Conservation (phyloP, 2,329 filamentous ascomycete genomes). For the Diaporthe citriasiana region DNA sequence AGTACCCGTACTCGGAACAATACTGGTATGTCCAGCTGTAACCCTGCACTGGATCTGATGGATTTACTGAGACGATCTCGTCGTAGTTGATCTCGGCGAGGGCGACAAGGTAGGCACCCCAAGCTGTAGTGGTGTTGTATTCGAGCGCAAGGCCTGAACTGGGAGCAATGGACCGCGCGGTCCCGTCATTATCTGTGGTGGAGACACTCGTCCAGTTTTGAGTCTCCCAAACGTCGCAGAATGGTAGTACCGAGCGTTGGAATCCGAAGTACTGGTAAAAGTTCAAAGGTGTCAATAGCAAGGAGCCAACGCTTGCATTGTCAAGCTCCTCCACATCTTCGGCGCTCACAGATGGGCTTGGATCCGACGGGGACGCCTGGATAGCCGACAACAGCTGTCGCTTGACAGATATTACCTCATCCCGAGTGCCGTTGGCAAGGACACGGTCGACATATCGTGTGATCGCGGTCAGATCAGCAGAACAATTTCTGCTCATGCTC, state of each 20-base stretch:
- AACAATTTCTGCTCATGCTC: constrained; percentile 54
- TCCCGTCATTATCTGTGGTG: constrained; percentile 33
- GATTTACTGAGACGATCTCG: constrained; percentile 7
- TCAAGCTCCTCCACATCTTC: constrained; percentile 21
- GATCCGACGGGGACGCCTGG: constrained; percentile 14
- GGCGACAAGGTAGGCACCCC: constrained; percentile 26
- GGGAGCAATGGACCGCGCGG: constrained; percentile 22
- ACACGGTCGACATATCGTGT: constrained; percentile 37
- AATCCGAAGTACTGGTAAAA: constrained; percentile 34
- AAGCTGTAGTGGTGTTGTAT: constrained; percentile 19
- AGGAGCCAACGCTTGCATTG: constrained; percentile 14
- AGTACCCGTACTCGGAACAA: constrained; percentile 33
- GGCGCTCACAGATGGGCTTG: neutral
- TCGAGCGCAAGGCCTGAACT: constrained; percentile 27
- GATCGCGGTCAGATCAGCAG: constrained; percentile 40
- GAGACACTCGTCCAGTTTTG: constrained; percentile 22
- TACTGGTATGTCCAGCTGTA: constrained; percentile 35
- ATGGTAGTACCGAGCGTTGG: constrained; percentile 1
- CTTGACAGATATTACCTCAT: constrained; percentile 29
- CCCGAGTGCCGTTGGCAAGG: constrained; percentile 21
- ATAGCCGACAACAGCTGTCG: constrained; percentile 19
- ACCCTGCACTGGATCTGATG: constrained; percentile 7
- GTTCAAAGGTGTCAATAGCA: constrained; percentile 33
- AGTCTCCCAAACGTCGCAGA: constrained; percentile 40
- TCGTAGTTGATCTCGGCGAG: constrained; percentile 27